Percentiles rank a stretch among this genome's conserved stretches.
Evolutionary conservation across 495 filamentous ascomycete species (phyloP).

Genomic region (Talaromyces liani): DNA sequence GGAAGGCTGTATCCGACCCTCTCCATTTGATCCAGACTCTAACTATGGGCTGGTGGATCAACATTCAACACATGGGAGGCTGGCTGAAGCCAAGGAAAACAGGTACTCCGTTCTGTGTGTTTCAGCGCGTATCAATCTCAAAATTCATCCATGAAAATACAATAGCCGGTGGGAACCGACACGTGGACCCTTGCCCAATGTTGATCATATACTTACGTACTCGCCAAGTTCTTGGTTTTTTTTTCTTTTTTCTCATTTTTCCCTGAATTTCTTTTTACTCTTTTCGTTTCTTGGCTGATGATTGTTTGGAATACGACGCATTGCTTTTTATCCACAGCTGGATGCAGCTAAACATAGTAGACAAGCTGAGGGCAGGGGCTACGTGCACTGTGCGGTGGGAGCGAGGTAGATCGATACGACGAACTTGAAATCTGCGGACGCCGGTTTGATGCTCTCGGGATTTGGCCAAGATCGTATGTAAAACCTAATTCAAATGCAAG

Average conservation of each 20-base stretch:
- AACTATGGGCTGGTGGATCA: not conserved
- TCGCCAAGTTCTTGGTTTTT: not conserved
- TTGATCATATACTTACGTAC: not conserved
- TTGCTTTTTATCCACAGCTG: not conserved
- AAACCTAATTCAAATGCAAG: not conserved
- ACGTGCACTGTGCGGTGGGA: not conserved
- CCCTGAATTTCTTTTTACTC: not conserved
- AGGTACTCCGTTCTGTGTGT: not conserved
- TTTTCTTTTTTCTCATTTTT: not conserved
- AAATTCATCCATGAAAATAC: not conserved
- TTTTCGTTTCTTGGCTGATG: not conserved
- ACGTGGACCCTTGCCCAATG: not conserved
- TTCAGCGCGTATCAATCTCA: not conserved
- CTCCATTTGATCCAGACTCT: not conserved
- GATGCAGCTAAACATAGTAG: not conserved
- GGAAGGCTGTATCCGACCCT: not conserved
- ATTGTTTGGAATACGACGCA: not conserved
- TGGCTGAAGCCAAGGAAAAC: not conserved
- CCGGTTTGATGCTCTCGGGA: not conserved
- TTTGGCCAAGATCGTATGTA: not conserved
- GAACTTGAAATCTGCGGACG: not conserved
- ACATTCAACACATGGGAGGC: not conserved
- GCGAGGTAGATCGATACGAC: not conserved
- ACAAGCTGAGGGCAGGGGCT: not conserved
- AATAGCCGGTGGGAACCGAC: not conserved